phyloP scores from a whole-genome alignment of 768 basidiomycete species.

The Suillus discolor region DNA sequence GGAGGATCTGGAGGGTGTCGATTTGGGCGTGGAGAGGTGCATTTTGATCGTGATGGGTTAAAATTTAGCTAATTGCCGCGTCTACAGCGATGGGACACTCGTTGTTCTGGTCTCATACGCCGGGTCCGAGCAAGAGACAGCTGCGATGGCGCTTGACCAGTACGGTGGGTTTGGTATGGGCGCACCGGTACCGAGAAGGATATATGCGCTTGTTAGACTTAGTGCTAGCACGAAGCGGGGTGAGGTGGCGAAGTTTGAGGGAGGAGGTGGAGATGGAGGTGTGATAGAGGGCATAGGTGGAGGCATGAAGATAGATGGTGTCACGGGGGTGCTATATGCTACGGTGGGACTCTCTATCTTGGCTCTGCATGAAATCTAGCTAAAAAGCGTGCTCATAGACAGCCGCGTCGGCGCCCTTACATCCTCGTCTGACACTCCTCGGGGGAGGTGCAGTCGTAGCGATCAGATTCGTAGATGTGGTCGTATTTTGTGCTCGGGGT shows the following conservation, averaged over 20 bases:
- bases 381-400: constrained; percentile 42
- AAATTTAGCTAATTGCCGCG: neutral
- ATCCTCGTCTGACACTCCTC: constrained; percentile 66
- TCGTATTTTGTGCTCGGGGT: constrained; percentile 74
- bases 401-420: constrained; percentile 67
- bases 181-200: constrained; percentile 49
- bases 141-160: constrained; percentile 35
- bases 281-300: constrained; percentile 28
- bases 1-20: constrained; percentile 74
- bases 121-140: constrained; percentile 43
- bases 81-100: constrained; percentile 50
- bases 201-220: constrained; percentile 64
- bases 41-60: constrained; percentile 16
- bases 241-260: constrained; percentile 29
- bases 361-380: neutral
- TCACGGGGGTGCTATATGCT: constrained; percentile 73
- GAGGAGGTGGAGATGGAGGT: constrained; percentile 23
- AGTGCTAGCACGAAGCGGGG: constrained; percentile 20
- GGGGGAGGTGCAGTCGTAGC: constrained; percentile 59
- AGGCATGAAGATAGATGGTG: constrained; percentile 45
- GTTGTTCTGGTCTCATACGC: constrained; percentile 71
- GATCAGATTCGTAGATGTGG: constrained; percentile 77
- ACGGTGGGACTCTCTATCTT: constrained; percentile 43
- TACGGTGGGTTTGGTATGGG: constrained; percentile 39
- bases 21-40: constrained; percentile 64